These are phyloP conservation scores for Rickenella mellea DNA, from an alignment of 768 basidiomycete genomes.

Conservation along the genomic window DNA sequence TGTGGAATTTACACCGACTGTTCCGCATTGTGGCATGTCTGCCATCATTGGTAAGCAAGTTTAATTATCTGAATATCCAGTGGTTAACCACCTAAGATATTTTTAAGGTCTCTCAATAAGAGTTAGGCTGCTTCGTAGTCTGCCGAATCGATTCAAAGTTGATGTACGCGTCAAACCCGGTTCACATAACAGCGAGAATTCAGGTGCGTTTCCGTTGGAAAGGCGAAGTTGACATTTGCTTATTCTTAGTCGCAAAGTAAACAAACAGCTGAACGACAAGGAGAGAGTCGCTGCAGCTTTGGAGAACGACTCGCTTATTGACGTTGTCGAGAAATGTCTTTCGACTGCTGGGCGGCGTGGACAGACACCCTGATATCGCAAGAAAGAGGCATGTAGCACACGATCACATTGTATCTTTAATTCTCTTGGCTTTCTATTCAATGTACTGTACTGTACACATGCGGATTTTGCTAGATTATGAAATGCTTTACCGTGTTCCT, in stretches of 20 bases:
- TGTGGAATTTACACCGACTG: slow-evolving; percentile 95
- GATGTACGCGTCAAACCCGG: slow-evolving; percentile 91
- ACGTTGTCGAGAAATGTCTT: slow-evolving; percentile 78
- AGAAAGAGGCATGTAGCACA: too few relatives aligned
- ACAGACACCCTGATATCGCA: too few relatives aligned
- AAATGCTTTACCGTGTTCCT: too few relatives aligned
- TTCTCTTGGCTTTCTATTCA: too few relatives aligned
- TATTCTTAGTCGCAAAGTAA: slow-evolving; percentile 54
- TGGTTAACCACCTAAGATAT: background rate
- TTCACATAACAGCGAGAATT: slow-evolving; percentile 90
- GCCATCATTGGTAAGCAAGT: slow-evolving; percentile 74
- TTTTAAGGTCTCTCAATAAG: slow-evolving; percentile 86
- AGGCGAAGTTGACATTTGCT: background rate
- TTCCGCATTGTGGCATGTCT: slow-evolving; percentile 96
- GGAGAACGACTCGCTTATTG: slow-evolving; percentile 80
- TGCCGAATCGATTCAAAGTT: slow-evolving; percentile 89
- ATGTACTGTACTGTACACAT: too few relatives aligned
- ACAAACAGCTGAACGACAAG: slow-evolving; percentile 98
- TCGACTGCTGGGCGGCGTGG: slow-evolving; percentile 31
- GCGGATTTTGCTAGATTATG: too few relatives aligned
- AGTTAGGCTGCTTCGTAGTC: slow-evolving; percentile 78
- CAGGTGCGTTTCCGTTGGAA: slow-evolving; percentile 40
- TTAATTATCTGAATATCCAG: background rate
- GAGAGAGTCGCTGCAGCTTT: slow-evolving; percentile 95
- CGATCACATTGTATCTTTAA: too few relatives aligned